Evolutionary conservation across 345 rosid species (phyloP), one percentile per base, ranked within the genome.

Genomic region (Populus tremula): DNA sequence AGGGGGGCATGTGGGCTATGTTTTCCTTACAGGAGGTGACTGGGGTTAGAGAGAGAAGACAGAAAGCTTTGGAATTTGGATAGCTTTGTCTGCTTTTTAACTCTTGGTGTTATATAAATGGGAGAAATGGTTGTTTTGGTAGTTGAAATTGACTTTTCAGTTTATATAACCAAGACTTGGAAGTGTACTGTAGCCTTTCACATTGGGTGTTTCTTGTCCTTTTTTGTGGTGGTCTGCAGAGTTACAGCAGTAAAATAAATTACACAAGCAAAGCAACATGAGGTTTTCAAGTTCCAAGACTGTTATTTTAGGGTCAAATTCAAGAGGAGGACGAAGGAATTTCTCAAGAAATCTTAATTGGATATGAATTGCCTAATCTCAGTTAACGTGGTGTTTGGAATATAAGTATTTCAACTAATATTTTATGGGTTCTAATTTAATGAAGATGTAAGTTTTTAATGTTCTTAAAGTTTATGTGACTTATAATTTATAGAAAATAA

Each of bases 61-160:
- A 33, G 66, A 77, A 33, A 36, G 82, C 79, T 75, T 83, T 66
- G 87, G 89, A 85, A 86, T 80, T 82, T 84, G 86, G 81, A 76
- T 56, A 49, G 18, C 36, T 80, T 72, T 74, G 39, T 74, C 53
- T 14, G 8, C 63, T 41, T 50, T 25, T 78, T 69, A 64, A 56
- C 43, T 29, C 62, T 25, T 41, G 45, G 63, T 5, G 8, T 20
- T 11, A 23, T 16, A 23, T 29, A 14, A 49, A 71, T 27, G 25
- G 78, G 73, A 74, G 72, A 77, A 75, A 73, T 36, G 35, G 45
- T 25, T 36, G 35, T 64, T 70, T 70, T 61, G 78, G 76, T 71
- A 75, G 77, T 31, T 73, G 77, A 72, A 81, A 68, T 81, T 69
- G 83, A 82, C 83, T 64, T 78, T 20, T 78, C 71, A 47, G 61